These are phyloP conservation scores for Ricinus communis DNA, from an alignment of 345 rosid genomes.

Conservation along the genomic window DNA sequence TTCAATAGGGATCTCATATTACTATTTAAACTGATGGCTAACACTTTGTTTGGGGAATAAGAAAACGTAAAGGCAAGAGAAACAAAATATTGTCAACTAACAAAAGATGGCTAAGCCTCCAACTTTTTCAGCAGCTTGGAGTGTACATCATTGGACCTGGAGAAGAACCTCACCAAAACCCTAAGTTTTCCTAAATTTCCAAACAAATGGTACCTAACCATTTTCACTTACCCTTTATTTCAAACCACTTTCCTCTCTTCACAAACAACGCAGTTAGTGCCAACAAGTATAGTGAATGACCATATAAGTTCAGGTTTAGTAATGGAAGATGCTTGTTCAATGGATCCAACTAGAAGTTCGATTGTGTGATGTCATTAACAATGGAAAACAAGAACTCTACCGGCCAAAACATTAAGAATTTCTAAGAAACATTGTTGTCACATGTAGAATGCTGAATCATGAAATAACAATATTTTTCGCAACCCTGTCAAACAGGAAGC, in stretches of 20 bases:
- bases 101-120: background rate
- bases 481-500: background rate
- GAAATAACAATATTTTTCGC: background rate
- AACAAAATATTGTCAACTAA: background rate
- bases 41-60: too few species aligned
- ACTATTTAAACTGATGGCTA: too few species aligned
- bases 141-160: too few species aligned
- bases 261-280: background rate
- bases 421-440: background rate
- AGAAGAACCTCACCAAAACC: too few species aligned
- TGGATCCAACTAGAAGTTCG: background rate
- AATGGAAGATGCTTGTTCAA: background rate
- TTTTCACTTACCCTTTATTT: background rate
- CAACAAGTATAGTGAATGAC: background rate
- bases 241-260: background rate
- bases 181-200: background rate
- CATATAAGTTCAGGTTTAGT: background rate
- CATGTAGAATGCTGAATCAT: background rate
- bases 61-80: background rate
- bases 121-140: too few species aligned
- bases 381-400: background rate
- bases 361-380: background rate
- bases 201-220: background rate
- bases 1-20: too few species aligned
- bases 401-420: background rate